Evolutionary conservation across 495 filamentous ascomycete species (phyloP).

Genomic region (Neurospora sp.): DNA sequence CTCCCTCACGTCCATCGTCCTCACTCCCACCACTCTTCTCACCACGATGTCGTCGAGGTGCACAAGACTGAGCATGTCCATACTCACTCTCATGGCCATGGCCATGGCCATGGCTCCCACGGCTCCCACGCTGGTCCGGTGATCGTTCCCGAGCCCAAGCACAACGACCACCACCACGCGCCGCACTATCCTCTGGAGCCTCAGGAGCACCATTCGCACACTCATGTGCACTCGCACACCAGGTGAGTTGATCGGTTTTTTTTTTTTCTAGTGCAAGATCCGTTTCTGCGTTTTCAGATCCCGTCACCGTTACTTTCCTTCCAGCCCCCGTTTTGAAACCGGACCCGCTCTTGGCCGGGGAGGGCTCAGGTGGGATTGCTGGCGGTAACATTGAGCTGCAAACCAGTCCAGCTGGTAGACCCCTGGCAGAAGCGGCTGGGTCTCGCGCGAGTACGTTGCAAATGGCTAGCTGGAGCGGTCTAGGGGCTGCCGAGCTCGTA

Average conservation of each 20-base stretch:
- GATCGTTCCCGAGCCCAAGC: background rate
- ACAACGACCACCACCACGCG: background rate
- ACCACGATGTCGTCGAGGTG: slow-evolving; percentile 33
- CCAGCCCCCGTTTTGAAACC: background rate
- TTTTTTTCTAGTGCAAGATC: slow-evolving; percentile 6
- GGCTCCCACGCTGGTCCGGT: slow-evolving; percentile 1
- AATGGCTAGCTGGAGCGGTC: background rate
- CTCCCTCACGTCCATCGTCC: background rate
- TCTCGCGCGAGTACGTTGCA: background rate
- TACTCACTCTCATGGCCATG: background rate
- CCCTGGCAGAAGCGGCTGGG: background rate
- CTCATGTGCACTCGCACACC: background rate
- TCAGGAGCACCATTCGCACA: background rate
- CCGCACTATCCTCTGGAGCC: background rate
- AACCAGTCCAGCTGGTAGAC: background rate
- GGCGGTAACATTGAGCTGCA: background rate
- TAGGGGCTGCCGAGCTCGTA: background rate
- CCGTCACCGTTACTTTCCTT: background rate
- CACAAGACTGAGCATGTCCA: background rate
- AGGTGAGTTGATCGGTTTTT: slow-evolving; percentile 21
- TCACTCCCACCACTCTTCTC: slow-evolving; percentile 21
- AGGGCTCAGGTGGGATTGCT: background rate
- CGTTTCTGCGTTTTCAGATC: background rate
- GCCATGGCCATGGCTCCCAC: background rate
- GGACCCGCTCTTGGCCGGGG: background rate